Base-by-base conservation (phyloP, 768 basidiomycete genomes). In the Rhodotorula taiwanensis region DNA sequence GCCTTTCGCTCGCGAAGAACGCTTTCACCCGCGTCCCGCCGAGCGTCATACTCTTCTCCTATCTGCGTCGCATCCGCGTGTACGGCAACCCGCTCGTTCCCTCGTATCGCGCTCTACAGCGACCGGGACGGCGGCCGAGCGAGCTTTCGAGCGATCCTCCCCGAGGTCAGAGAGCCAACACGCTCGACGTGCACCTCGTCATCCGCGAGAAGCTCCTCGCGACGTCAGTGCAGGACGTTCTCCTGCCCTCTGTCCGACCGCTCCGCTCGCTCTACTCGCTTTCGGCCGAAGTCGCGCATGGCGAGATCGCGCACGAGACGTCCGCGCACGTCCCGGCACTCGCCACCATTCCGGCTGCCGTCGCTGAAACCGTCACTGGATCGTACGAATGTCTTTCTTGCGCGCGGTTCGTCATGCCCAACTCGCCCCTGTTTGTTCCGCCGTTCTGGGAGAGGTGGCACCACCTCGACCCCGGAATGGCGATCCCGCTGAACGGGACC, bases 41-140 rank as follows among this genome's bases (percentile, higher is more conserved):
- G 1, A 54, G 45, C 28, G 3, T 61, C 45, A 56, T 43, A 23
- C 47, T 54, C 23, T 60, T 68, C 55, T 41, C 87, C 83, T 74
- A 88, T 86, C 4, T 83, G 80, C 28, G 82, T 79, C 20, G 84
- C 82, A 71, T 89, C 86, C 30, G 93, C 83, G 27, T 83, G 81
- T 50, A 94, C 80, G 16, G 81, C 79, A 69, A 98, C 86, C 23
- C 79, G 80, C 72, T 89, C 42, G 43, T 52, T 49, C 42, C n/a
- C 49, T 51, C 84, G 0, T 91, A 91, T 76, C 92, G 90, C 0
- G 84, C 81, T 2, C 85, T 78, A 69, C 93, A 93, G 68, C 79
- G 80, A 73, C 56, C 45, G 43, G 15, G 36, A 9, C 36, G 36
- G 9, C 36, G 36, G 16, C 36, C 36, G 10, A 16, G 10, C 36